Base-by-base conservation (phyloP, 2,329 filamentous ascomycete species). In the Ceratocystis colombiana region DNA sequence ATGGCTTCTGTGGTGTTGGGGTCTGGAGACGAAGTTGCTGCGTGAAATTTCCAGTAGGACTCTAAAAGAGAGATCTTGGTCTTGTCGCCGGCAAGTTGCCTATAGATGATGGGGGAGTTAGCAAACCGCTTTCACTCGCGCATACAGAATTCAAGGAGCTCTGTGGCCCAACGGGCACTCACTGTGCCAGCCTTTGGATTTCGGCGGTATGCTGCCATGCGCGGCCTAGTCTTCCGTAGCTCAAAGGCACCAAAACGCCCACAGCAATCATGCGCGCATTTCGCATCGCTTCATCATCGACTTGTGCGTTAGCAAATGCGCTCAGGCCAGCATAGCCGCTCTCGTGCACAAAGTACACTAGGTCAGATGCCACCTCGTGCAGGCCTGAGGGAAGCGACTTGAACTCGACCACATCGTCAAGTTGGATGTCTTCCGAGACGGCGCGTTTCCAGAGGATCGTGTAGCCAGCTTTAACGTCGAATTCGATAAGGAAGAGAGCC, bases 261-360 rank as follows among this genome's bases (percentile, higher is more conserved):
- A 97, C 90, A 15, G 93, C 89, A 69, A 96, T 86, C 85, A 99
- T 96, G 71, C 88, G 85, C 62, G 94, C 94, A 79, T 96, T 89
- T 68, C 94, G 87, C 64, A 89, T 84, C 64, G 84, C 85, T 68
- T 83, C 84, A 71, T 90, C 88, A 15, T 88, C 85, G 62, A 90
- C 91, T 2, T 88, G 87, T 69, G 83, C 84, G 74, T 96, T 96
- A 74, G 94, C 80, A 74, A 96, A 99, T 33, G 92, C 91, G 77
- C 91, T 96, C 71, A 97, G 81, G 33, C 94, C 94, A 4, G 91
- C 92, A 77, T 91, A 87, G 59, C 84, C 80, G 61, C 84, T 79
- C 68, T 84, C 87, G 73, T 97, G 91, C 55, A 96, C 86, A 75
- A 97, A 99, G 79, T 97, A 99, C 72, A 91, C 89, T 64, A 97